A percentile compares a stretch with the other conserved stretches of the same genome.
phyloP scores from a whole-genome alignment of 192 early-diverging fungal species.

The Kappamyces sp. region DNA sequence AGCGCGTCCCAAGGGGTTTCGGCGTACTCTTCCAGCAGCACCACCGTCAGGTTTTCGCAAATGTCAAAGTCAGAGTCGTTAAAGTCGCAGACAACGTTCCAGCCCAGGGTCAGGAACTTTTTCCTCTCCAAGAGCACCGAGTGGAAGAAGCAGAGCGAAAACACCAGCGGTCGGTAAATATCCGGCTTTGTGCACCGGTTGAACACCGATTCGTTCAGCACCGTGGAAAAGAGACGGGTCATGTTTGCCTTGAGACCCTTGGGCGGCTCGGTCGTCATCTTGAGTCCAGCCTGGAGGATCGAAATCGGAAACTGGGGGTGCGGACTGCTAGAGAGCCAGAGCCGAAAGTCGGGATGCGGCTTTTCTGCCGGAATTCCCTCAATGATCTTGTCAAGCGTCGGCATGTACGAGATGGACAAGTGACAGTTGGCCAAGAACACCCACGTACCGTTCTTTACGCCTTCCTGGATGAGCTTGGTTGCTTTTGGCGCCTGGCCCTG shows the following conservation, averaged over 20 bases:
- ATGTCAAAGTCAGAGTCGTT: constrained; percentile 65
- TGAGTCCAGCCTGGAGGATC: constrained; percentile 51
- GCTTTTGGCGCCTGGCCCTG: constrained; percentile 63
- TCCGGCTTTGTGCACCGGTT: constrained; percentile 37
- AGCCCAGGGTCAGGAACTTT: constrained; percentile 58
- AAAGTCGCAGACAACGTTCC: constrained; percentile 58
- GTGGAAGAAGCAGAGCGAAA: constrained; percentile 56
- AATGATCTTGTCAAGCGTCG: constrained; percentile 52
- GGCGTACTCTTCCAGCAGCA: constrained; percentile 51
- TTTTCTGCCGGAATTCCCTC: constrained; percentile 48
- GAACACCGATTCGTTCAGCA: constrained; percentile 47
- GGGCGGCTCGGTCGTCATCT: constrained; percentile 61
- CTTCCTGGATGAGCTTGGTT: constrained; percentile 52
- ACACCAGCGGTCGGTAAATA: constrained; percentile 50
- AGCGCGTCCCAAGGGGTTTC: constrained; percentile 60
- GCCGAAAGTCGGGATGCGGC: constrained; percentile 50
- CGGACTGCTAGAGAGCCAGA: constrained; percentile 60
- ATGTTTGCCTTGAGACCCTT: constrained; percentile 57
- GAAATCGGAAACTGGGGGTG: constrained; percentile 62
- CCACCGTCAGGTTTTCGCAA: constrained; percentile 51
- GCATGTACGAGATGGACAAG: constrained; percentile 61
- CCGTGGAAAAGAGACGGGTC: constrained; percentile 36
- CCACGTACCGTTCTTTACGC: constrained; percentile 55
- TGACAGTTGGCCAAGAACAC: constrained; percentile 64
- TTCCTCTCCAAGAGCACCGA: constrained; percentile 52